Evolutionary conservation across 108 stramenopile species (phyloP).

Genomic region (Pelagomonas calceolata): DNA sequence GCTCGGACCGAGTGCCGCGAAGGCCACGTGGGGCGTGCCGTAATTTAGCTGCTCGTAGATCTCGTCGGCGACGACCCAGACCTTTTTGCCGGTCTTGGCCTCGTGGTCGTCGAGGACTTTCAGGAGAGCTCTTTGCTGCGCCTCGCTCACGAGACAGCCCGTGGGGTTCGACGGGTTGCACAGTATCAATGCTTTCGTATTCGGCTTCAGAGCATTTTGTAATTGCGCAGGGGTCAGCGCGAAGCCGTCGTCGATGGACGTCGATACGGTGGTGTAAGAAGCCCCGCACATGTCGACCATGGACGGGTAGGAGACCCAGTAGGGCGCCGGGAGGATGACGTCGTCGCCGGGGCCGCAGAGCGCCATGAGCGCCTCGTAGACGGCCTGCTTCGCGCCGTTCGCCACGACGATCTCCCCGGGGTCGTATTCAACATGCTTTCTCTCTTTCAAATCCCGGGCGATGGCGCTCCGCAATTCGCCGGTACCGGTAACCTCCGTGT

Average conservation of each 20-base stretch:
- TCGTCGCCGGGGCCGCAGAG: conserved; percentile 71
- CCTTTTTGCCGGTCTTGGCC: conserved; percentile 19
- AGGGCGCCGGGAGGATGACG: conserved; percentile 85
- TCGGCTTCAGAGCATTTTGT: conserved; percentile 47
- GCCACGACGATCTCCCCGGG: conserved; percentile 76
- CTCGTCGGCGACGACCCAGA: conserved; percentile 80
- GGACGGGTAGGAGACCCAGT: conserved; percentile 93
- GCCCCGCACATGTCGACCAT: conserved; percentile 80
- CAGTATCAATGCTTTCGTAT: conserved; percentile 69
- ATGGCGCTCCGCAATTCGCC: conserved; percentile 68
- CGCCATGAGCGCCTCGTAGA: conserved; percentile 77
- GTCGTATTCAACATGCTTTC: conserved; percentile 70
- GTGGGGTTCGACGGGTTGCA: conserved; percentile 98
- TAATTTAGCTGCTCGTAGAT: conserved; percentile 93
- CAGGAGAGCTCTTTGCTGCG: conserved; percentile 51
- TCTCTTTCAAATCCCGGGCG: conserved; percentile 57
- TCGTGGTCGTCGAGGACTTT: conserved; percentile 36
- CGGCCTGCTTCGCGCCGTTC: conserved; percentile 91
- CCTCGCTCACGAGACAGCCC: conserved; percentile 61
- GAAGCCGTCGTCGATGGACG: conserved; percentile 63
- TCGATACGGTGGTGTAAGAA: conserved; percentile 68
- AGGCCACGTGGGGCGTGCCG: conserved; percentile 59
- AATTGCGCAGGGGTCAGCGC: conserved; percentile 60
- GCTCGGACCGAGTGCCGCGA: conserved; percentile 56
- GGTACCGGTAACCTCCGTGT: conserved; percentile 89